Evolutionary conservation across 345 rosid species (phyloP), one percentile per base, ranked within the genome.

Genomic region (Arabidopsis arenosa): DNA sequence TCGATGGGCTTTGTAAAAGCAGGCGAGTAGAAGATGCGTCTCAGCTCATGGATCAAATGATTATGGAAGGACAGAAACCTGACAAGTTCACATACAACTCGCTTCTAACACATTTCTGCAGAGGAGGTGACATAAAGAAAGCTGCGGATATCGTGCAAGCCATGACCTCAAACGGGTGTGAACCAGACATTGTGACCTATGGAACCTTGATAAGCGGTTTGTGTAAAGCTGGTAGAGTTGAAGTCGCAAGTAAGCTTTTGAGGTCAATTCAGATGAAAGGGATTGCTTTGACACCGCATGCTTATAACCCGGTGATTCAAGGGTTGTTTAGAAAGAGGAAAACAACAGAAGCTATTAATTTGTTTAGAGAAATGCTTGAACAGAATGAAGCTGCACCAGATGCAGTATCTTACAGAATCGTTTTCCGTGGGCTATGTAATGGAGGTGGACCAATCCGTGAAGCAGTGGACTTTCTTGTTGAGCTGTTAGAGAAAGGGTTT

Each of bases 21-120:
- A 82, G 81, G 63, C 85, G 96, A 80, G 89, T 91, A 41, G 89
- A 90, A 59, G 97, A 90, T 32, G 97, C 97, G 3, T 86, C 90
- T 54, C 89, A 86, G 72, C 86, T 94, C 47, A 94, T 94, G 90
- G 95, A 89, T 79, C 98, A 86, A 79, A 92, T 94, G 97, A 77
- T 90, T 75, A 90, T 90, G 95, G 97, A 90, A 68, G 96, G 95
- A 44, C 79, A 87, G 70, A 85, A 89, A 65, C 95, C 93, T 28
- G 95, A 90, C 80, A 94, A 92, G 64, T 89, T 87, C 82, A 90
- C 98, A 0, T 89, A 91, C 79, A 92, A 85, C 78, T 91, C 97
- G 21, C 76, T 93, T 80, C 93, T 93, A 17, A 70, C 89, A 5
- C 79, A 86, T 82, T 91, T 82, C 80, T 93, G 94, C 80, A 88